Evolutionary conservation across 2,329 filamentous ascomycete species (phyloP), one percentile per base, ranked within the genome.

Genomic region (Aspergillus niger): DNA sequence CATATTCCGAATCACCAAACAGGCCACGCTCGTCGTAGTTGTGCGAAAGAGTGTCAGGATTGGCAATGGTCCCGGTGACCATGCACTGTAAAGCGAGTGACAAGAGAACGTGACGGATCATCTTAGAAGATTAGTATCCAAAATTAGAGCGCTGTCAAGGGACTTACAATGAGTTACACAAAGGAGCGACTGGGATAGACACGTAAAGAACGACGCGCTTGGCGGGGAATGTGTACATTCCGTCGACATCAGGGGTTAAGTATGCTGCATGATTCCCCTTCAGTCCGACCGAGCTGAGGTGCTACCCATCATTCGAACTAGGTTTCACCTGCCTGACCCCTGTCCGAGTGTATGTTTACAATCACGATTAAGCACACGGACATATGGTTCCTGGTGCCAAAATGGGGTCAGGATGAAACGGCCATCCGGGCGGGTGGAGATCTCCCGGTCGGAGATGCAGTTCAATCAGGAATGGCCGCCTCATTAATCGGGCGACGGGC

Each of bases 41-140:
- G 20, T 24, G 20, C 1, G 52, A 43, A 24, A 38, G 52, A 17
- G 52, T 20, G 15, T 47, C 20, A 2, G 26, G 17, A 43, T 24
- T 11, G 17, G 30, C 13, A 17, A 22, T 44, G 44, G 24, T 55
- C 38, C 17, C 36, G 22, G n/a, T 26, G 52, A 48, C 51, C 44
- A 38, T 44, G 43, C 53, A 32, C 22, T 44, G 53, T 32, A 55
- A 17, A 44, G 53, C 53, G 38, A 55, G 41, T 17, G 53, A 55
- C 38, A 55, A 41, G n/a, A 55, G 24, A 32, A 55, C n/a, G 5
- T 10, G 39, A 47, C 53, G 26, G 22, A 32, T 32, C 53, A 55
- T 55, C 26, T 36, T 47, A 22, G n/a, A 50, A 3, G 5, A 13
- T 30, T 17, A 30, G 22, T 7, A 11, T 2, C 15, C 6, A 7